A percentile compares a stretch with the other conserved stretches of the same genome.
phyloP scores from a whole-genome alignment of 2,329 filamentous ascomycete species.

The Aspergillus hortae region DNA sequence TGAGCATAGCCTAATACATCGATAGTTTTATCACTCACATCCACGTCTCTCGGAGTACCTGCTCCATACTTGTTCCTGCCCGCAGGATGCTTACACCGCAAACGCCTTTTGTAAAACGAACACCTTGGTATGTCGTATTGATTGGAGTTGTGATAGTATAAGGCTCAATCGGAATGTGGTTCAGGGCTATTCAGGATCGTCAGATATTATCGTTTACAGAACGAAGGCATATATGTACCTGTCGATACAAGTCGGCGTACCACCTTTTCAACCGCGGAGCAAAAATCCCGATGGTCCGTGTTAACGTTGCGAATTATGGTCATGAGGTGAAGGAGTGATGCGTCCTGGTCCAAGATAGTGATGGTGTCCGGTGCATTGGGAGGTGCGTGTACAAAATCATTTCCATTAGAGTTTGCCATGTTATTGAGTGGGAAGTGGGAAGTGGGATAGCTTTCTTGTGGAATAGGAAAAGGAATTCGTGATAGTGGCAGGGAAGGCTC shows the following conservation, averaged over 20 bases:
- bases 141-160: conserved; percentile 12
- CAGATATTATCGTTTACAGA: not conserved
- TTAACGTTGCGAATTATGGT: conserved; percentile 15
- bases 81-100: conserved; percentile 33
- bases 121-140: conserved; percentile 10
- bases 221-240: conserved; percentile 2
- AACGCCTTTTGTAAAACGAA: conserved; percentile 14
- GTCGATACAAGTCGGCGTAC: conserved; percentile 8
- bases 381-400: not conserved
- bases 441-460: too few relatives aligned
- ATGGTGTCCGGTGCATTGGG: not conserved
- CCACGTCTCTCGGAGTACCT: conserved; percentile 24
- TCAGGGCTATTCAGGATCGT: conserved; percentile 10
- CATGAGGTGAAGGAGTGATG: conserved; percentile 12
- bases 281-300: conserved; percentile 9
- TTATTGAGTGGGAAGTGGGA: not conserved
- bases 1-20: not conserved
- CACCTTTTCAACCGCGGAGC: conserved; percentile 10
- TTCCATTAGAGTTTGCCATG: not conserved
- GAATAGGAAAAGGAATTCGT: too few relatives aligned
- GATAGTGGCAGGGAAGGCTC: too few relatives aligned
- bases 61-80: conserved; percentile 31
- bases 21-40: conserved; percentile 13
- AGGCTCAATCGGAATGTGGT: conserved; percentile 13
- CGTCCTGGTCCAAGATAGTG: conserved; percentile 10